Percentiles rank a stretch among this genome's conserved stretches.
These are phyloP conservation scores for Xylariaceae sp. DNA, from an alignment of 2,329 filamentous ascomycete genomes.

Conservation along the genomic window DNA sequence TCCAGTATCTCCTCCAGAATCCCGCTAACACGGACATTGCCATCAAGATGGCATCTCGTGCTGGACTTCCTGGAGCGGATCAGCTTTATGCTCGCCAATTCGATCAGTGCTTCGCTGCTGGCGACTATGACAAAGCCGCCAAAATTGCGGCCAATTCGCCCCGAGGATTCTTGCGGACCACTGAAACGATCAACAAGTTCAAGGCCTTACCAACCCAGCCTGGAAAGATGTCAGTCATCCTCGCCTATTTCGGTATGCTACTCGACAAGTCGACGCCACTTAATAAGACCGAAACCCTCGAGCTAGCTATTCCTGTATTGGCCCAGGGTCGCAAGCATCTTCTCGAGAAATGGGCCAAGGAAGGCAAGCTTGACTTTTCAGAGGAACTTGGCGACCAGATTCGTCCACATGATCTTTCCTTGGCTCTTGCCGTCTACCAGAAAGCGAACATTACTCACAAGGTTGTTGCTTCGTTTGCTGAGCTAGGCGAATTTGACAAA, in stretches of 20 bases:
- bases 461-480: constrained; percentile 89
- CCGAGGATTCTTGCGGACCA: constrained; percentile 86
- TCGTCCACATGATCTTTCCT: constrained; percentile 77
- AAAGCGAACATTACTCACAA: constrained; percentile 89
- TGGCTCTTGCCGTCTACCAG: constrained; percentile 84
- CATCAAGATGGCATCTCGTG: constrained; percentile 92
- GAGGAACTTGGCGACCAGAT: constrained; percentile 96
- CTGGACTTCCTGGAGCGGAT: constrained; percentile 88
- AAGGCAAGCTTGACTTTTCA: constrained; percentile 92
- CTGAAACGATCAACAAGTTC: constrained; percentile 93
- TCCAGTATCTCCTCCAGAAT: constrained; percentile 94
- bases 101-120: constrained; percentile 74
- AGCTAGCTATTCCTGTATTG: constrained; percentile 87
- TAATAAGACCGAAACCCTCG: constrained; percentile 89
- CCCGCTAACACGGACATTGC: constrained; percentile 90
- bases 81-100: constrained; percentile 91
- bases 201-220: constrained; percentile 77
- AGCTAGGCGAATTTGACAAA: constrained; percentile 94
- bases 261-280: constrained; percentile 83
- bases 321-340: constrained; percentile 92
- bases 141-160: constrained; percentile 97
- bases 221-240: constrained; percentile 85
- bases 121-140: constrained; percentile 81
- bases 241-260: constrained; percentile 97
- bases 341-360: constrained; percentile 95